A percentile compares a stretch with the other conserved stretches of the same genome.
phyloP scores from a whole-genome alignment of 2,329 filamentous ascomycete genomes.

The Cadophora gregata region DNA sequence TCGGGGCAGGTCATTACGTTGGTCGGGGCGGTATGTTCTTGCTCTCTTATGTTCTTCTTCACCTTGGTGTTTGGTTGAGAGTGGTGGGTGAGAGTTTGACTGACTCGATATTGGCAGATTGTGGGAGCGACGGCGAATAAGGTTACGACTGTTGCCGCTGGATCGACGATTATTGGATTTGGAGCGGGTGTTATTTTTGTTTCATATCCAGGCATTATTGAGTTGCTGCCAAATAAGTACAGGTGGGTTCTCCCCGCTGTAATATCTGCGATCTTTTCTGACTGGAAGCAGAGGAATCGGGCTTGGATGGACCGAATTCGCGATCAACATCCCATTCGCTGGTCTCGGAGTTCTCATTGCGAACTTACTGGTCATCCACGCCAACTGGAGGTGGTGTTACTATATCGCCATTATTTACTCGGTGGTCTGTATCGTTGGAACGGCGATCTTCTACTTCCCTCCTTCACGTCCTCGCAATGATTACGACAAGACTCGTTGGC shows the following conservation, averaged over 20 bases:
- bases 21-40: constrained; percentile 35
- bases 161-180: constrained; percentile 44
- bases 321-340: constrained; percentile 41
- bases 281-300: constrained; percentile 42
- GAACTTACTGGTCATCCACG: constrained; percentile 46
- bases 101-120: constrained; percentile 36
- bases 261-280: constrained; percentile 4
- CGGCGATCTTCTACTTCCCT: constrained; percentile 54
- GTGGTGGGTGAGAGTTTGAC: constrained; percentile 23
- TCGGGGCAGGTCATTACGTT: constrained; percentile 33
- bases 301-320: constrained; percentile 43
- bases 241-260: constrained; percentile 36
- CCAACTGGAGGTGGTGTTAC: constrained; percentile 57
- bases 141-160: constrained; percentile 40
- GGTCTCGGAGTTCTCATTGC: constrained; percentile 40
- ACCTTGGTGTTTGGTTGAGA: no score
- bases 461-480: constrained; percentile 52
- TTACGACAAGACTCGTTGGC: constrained; percentile 46
- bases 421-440: constrained; percentile 48
- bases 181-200: constrained; percentile 46
- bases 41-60: background rate
- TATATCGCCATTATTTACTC: constrained; percentile 54
- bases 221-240: constrained; percentile 52
- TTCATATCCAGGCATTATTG: constrained; percentile 47
- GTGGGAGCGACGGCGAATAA: constrained; percentile 39